Conservation (phyloP, 1,284 basidiomycete species). For the Chondrostereum purpureum region DNA sequence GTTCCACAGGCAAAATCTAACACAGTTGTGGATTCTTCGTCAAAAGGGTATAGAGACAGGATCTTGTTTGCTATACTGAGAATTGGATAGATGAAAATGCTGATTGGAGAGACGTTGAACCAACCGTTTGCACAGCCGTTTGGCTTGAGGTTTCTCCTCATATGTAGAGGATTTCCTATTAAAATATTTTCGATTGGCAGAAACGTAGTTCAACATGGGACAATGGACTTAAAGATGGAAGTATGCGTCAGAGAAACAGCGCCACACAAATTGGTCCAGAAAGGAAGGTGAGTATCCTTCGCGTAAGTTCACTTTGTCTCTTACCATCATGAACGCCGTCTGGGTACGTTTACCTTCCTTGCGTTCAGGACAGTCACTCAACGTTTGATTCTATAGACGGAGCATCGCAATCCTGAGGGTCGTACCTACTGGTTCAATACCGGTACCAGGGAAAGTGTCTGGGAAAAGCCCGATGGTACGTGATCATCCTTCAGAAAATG, state of each 20-base stretch:
- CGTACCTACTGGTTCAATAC: constrained; percentile 86
- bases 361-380: not conserved
- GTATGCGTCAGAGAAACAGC: too few species aligned
- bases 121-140: constrained; percentile 12
- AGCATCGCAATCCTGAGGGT: constrained; percentile 78
- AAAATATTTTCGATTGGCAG: constrained; percentile 11
- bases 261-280: not conserved
- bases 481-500: constrained; percentile 5
- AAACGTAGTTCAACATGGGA: not conserved
- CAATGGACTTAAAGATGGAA: too few species aligned
- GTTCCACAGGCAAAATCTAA: constrained; percentile 71
- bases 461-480: constrained; percentile 82
- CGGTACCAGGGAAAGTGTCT: constrained; percentile 70
- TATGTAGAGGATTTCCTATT: constrained; percentile 4
- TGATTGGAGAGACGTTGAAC: not conserved
- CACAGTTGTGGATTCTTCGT: constrained; percentile 46
- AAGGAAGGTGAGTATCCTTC: not conserved
- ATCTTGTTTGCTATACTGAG: constrained; percentile 35
- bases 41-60: constrained; percentile 40
- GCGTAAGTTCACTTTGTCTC: not conserved
- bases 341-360: constrained; percentile 21
- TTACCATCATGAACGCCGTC: constrained; percentile 15
- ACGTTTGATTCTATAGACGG: constrained; percentile 41
- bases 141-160: constrained; percentile 12
- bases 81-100: not conserved